Conservation (phyloP, 306 rosid genomes). For the Mimosa pudica region DNA sequence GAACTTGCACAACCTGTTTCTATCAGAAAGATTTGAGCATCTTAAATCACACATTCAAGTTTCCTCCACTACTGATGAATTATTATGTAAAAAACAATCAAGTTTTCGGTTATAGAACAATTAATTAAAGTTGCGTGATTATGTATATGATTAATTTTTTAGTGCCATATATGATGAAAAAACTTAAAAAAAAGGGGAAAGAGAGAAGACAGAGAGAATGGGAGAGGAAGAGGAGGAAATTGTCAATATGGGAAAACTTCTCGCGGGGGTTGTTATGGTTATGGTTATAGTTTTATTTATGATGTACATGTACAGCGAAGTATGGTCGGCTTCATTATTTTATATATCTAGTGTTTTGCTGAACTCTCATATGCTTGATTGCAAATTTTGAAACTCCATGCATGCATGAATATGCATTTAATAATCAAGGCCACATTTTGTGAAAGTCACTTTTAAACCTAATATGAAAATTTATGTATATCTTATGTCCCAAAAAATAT, state of each 20-base stretch:
- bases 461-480: too few relatives aligned
- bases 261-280: not conserved
- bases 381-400: not conserved
- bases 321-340: slow-evolving; percentile 15
- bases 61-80: slow-evolving; percentile 48
- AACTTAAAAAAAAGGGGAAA: not conserved
- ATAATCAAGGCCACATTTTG: too few relatives aligned
- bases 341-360: not conserved
- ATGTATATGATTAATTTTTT: slow-evolving; percentile 20
- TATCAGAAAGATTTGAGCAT: slow-evolving; percentile 58
- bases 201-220: not conserved
- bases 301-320: slow-evolving; percentile 32
- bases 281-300: not conserved
- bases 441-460: too few relatives aligned
- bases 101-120: slow-evolving; percentile 43
- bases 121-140: not conserved
- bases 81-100: slow-evolving; percentile 38
- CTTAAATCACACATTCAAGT: slow-evolving; percentile 51
- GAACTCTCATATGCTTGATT: not conserved
- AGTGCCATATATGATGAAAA: not conserved
- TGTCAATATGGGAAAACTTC: slow-evolving; percentile 4
- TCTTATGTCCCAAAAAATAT: too few relatives aligned
- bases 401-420: too few relatives aligned
- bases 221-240: not conserved
- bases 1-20: slow-evolving; percentile 43